phyloP scores from a whole-genome alignment of 2,329 filamentous ascomycete species.

The Pyricularia grisea region DNA sequence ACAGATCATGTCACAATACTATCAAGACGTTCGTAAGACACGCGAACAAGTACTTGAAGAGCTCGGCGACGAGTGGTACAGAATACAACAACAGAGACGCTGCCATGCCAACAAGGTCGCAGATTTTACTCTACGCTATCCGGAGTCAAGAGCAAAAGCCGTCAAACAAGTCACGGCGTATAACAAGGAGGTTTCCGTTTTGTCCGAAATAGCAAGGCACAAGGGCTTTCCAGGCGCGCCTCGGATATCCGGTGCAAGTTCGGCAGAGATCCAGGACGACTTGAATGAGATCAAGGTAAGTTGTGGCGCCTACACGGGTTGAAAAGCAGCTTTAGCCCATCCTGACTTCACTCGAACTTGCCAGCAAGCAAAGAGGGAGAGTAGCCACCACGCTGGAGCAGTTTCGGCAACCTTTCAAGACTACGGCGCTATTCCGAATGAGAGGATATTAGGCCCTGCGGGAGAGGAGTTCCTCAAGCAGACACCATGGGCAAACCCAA shows the following conservation, averaged over 20 bases:
- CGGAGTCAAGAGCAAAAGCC: slow-evolving; percentile 65
- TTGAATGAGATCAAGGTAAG: slow-evolving; percentile 81
- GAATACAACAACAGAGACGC: slow-evolving; percentile 75
- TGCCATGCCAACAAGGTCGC: slow-evolving; percentile 64
- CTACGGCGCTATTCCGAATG: slow-evolving; percentile 3
- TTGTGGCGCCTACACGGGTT: slow-evolving; percentile 13
- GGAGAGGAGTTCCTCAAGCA: slow-evolving; percentile 21
- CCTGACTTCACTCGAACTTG: not conserved
- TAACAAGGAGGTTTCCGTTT: slow-evolving; percentile 86
- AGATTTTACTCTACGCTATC: slow-evolving; percentile 75
- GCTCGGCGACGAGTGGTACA: slow-evolving; percentile 84
- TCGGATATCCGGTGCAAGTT: slow-evolving; percentile 62
- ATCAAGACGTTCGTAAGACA: slow-evolving; percentile 74
- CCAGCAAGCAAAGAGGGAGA: slow-evolving; percentile 4
- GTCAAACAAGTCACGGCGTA: slow-evolving; percentile 82
- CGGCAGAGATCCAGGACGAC: slow-evolving; percentile 74
- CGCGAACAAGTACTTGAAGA: slow-evolving; percentile 72
- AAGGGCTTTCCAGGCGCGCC: slow-evolving; percentile 96
- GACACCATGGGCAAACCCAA: slow-evolving; percentile 87
- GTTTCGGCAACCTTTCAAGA: slow-evolving; percentile 4
- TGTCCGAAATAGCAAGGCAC: slow-evolving; percentile 88
- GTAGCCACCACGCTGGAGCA: not conserved
- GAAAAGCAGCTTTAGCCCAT: not conserved
- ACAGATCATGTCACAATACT: slow-evolving; percentile 84
- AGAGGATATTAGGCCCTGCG: slow-evolving; percentile 8